Evolutionary conservation across 371 early-diverging fungal genomes (phyloP), one percentile per base, ranked within the genome.

Genomic region (Neoconidiobolus thromboides): DNA sequence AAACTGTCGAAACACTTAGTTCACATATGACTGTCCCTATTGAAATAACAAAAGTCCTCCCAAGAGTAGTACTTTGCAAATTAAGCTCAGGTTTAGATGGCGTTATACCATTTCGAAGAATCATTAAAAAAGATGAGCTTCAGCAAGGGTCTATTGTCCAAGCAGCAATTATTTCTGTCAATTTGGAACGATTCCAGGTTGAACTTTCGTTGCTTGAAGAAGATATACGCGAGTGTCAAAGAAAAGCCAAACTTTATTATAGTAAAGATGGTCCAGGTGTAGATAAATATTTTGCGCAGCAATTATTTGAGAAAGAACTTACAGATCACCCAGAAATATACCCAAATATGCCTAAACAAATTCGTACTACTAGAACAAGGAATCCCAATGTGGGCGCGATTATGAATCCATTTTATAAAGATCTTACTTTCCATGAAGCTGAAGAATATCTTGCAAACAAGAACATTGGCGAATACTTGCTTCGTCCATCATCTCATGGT

Each of bases 401-500:
- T 52, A 75, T 76, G 12, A 94, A 96, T 67, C 93, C 96, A 1
- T 71, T 85, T 61, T 98, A 90, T 79, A 79, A 81, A 65, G 78
- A 74, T 43, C 68, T 88, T 52, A 81, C 77, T 44, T 77, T 76
- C 63, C 65, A 74, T 41, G 79, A 87, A 62, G 94, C 95, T 1
- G 81, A 84, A 64, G 73, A 78, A 48, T 85, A 80, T 57, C 70
- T 96, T 51, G 68, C 76, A 4, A 66, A 68, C 12, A 74, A 82
- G 26, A 76, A 73, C 12, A 73, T 78, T 26, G 98, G 97, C 41
- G 84, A 85, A 40, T 69, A 83, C n/a, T 86, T 98, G 9, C 85
- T 98, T 58, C 82, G 96, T 15, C 95, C 96, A 0, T 93, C 94
- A 10, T 86, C 88, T 2, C 78, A 82, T 7, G 93, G 94, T 7